phyloP scores from a whole-genome alignment of 352 stramenopile genomes.

The Phytophthora capsici region DNA sequence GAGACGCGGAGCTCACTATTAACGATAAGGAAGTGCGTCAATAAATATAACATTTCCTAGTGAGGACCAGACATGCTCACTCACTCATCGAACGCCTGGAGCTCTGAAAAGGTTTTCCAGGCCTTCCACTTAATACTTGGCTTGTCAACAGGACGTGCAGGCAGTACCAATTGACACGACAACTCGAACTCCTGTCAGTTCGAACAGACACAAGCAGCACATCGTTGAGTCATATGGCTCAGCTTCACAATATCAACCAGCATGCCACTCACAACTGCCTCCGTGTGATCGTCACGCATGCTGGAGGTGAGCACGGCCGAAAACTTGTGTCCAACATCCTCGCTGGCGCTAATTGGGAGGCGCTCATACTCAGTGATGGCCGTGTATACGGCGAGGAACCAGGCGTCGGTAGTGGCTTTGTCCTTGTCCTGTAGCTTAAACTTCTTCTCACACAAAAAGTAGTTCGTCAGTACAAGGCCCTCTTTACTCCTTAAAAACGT shows the following conservation, averaged over 20 bases:
- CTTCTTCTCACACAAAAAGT: slow-evolving; percentile 44
- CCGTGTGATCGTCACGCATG: slow-evolving; percentile 63
- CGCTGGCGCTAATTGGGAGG: slow-evolving; percentile 44
- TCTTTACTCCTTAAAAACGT: slow-evolving; percentile 5
- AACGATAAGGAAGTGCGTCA: slow-evolving; percentile 14
- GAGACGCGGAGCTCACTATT: slow-evolving; percentile 62
- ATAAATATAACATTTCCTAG: neutral
- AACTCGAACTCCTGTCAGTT: slow-evolving; percentile 69
- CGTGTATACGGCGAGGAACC: slow-evolving; percentile 81
- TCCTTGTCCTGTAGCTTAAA: slow-evolving; percentile 81
- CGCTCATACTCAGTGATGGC: slow-evolving; percentile 72
- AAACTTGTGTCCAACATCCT: slow-evolving; percentile 56
- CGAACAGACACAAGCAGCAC: slow-evolving; percentile 11
- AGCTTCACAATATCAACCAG: slow-evolving; percentile 8
- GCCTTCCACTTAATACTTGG: slow-evolving; percentile 81
- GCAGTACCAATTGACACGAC: slow-evolving; percentile 71
- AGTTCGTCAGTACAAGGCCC: neutral
- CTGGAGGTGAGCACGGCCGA: slow-evolving; percentile 60
- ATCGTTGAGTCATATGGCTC: slow-evolving; percentile 10
- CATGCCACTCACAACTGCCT: slow-evolving; percentile 50
- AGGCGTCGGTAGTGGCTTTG: slow-evolving; percentile 77
- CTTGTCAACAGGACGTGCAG: slow-evolving; percentile 57
- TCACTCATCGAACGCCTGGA: slow-evolving; percentile 79
- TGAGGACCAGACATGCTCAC: slow-evolving; percentile 7
- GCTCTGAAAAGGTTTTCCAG: slow-evolving; percentile 73